phyloP scores from a whole-genome alignment of 768 basidiomycete species.

The Cyclocybe cylindracea region DNA sequence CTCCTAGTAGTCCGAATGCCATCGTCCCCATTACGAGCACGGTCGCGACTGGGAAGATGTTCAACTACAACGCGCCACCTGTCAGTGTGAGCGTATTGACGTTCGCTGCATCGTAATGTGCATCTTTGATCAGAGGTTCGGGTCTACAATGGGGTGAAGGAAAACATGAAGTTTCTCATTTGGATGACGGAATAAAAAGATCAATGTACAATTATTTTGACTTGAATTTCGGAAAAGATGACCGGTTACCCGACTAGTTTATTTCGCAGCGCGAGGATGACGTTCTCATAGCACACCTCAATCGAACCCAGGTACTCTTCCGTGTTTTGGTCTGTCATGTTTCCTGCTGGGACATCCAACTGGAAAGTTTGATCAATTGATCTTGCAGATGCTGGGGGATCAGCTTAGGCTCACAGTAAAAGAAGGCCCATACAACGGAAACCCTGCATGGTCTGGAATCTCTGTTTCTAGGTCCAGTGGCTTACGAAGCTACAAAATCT shows the following conservation, averaged over 20 bases:
- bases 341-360: conserved; percentile 74
- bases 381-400: not conserved
- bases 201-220: not conserved
- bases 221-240: not conserved
- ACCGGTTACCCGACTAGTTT: conserved; percentile 14
- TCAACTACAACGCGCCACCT: conserved; percentile 56
- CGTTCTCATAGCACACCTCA: conserved; percentile 37
- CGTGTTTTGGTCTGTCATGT: conserved; percentile 74
- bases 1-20: conserved; percentile 47
- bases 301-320: conserved; percentile 53
- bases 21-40: conserved; percentile 47
- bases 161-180: not conserved
- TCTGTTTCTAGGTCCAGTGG: conserved; percentile 58
- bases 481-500: conserved; percentile 45
- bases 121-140: conserved; percentile 8
- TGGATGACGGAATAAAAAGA: conserved; percentile 1
- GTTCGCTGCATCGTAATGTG: conserved; percentile 24
- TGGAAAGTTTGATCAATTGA: conserved; percentile 9
- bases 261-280: conserved; percentile 30
- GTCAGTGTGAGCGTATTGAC: conserved; percentile 43
- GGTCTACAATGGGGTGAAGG: not conserved
- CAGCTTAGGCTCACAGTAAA: conserved; percentile 49
- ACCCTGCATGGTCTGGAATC: conserved; percentile 77
- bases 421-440: conserved; percentile 75
- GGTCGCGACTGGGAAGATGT: conserved; percentile 48